These are phyloP conservation scores for Diaporthe ampelina DNA, from an alignment of 2,329 filamentous ascomycete species.

Conservation along the genomic window DNA sequence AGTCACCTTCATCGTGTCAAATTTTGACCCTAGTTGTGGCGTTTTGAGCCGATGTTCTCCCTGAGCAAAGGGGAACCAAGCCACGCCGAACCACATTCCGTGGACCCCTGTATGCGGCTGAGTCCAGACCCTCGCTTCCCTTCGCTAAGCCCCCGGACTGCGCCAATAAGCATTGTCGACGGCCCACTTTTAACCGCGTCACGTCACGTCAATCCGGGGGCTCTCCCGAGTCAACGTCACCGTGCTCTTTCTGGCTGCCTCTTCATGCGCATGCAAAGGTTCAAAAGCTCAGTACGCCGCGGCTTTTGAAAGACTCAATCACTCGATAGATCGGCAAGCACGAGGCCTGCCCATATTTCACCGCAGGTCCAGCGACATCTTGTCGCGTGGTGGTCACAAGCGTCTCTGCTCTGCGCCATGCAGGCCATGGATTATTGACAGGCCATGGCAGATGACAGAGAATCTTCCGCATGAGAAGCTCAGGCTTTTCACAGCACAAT, in stretches of 20 bases:
- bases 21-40: neutral
- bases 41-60: neutral
- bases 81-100: neutral
- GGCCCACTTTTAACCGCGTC: constrained; percentile 7
- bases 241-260: neutral
- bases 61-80: neutral
- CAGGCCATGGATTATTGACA: too few relatives aligned
- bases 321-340: too few relatives aligned
- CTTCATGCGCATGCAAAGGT: neutral
- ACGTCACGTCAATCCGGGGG: constrained; percentile 20
- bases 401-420: too few relatives aligned
- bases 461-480: too few relatives aligned
- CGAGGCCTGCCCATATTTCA: too few relatives aligned
- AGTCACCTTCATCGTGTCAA: too few relatives aligned
- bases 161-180: neutral
- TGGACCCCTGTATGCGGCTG: neutral
- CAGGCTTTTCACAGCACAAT: too few relatives aligned
- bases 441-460: too few relatives aligned
- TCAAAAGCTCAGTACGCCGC: neutral
- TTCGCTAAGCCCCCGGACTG: neutral
- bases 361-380: too few relatives aligned
- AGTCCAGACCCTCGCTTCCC: neutral
- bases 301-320: fast-evolving
- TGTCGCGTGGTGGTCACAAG: too few relatives aligned
- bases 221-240: neutral